Conservation (phyloP, 2,329 filamentous ascomycete genomes). For the Fusarium palustre region DNA sequence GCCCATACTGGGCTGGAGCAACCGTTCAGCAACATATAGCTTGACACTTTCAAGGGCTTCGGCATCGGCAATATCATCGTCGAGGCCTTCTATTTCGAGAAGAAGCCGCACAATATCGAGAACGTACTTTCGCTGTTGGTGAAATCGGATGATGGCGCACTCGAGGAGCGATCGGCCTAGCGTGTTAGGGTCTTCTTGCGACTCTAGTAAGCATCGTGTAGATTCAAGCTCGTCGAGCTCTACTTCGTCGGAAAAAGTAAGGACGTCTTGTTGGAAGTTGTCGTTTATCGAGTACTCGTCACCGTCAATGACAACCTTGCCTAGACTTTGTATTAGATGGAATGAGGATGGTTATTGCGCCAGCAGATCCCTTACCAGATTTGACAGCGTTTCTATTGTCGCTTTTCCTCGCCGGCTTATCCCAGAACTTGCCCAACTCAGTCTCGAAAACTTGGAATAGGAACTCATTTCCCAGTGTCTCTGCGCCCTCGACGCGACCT, state of each 20-base stretch:
- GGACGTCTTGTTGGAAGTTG: slow-evolving; percentile 84
- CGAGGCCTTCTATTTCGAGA: slow-evolving; percentile 70
- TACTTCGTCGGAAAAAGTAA: slow-evolving; percentile 87
- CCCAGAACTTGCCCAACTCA: slow-evolving; percentile 77
- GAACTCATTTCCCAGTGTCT: slow-evolving; percentile 77
- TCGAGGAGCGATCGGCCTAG: slow-evolving; percentile 80
- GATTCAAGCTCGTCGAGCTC: slow-evolving; percentile 91
- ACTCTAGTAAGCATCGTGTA: slow-evolving; percentile 79
- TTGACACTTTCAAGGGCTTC: slow-evolving; percentile 51
- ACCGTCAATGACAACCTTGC: slow-evolving; percentile 78
- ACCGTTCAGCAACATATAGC: slow-evolving; percentile 51
- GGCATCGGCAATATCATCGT: slow-evolving; percentile 65
- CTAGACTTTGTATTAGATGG: slow-evolving; percentile 58
- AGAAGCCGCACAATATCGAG: slow-evolving; percentile 87
- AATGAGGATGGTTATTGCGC: slow-evolving; percentile 10
- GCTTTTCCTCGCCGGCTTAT: slow-evolving; percentile 80
- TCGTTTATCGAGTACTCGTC: slow-evolving; percentile 84
- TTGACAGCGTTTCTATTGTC: slow-evolving; percentile 78
- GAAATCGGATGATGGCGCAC: slow-evolving; percentile 86
- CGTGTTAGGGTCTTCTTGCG: slow-evolving; percentile 74
- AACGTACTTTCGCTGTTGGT: slow-evolving; percentile 84
- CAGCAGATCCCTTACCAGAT: slow-evolving; percentile 64
- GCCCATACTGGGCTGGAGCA: slow-evolving; percentile 51
- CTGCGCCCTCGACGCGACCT: slow-evolving; percentile 69
- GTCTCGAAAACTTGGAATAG: slow-evolving; percentile 77